Conservation (phyloP, 208 protist species). For the Naegleria fowleri region DNA sequence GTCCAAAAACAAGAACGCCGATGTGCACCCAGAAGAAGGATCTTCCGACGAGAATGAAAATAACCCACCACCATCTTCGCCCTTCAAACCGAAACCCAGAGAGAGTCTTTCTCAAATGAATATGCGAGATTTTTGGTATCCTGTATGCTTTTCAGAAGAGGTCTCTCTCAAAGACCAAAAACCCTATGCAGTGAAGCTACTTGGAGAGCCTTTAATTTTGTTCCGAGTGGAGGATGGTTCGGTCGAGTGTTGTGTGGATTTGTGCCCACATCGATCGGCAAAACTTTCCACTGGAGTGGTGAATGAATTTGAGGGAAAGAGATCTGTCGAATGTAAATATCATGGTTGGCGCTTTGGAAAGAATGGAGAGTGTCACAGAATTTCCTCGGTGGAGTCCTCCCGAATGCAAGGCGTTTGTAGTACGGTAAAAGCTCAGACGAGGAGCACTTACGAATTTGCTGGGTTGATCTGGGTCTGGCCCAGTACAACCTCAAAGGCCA, state of each 20-base stretch:
- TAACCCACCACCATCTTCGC: too few relatives aligned
- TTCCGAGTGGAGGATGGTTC: not conserved
- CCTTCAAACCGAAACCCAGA: not conserved
- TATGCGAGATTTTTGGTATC: not conserved
- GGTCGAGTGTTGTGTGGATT: not conserved
- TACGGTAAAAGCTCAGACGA: not conserved
- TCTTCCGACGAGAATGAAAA: too few relatives aligned
- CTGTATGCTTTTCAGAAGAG: not conserved
- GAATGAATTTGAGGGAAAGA: not conserved
- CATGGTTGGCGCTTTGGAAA: not conserved
- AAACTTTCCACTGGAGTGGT: not conserved
- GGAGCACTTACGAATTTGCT: not conserved
- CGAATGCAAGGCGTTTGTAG: not conserved
- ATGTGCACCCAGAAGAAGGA: too few relatives aligned
- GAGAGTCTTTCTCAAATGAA: not conserved
- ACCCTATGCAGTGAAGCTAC: not conserved
- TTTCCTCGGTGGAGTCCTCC: not conserved
- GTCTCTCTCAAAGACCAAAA: not conserved
- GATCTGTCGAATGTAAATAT: not conserved
- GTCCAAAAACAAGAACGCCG: too few relatives aligned
- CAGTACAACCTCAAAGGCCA: not conserved
- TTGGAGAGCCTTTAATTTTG: not conserved
- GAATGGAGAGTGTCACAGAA: not conserved
- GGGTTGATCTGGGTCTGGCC: not conserved
- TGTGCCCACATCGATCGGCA: not conserved